Conservation (phyloP, 1,139 yeast species). For the Maudiozyma humilis region DNA sequence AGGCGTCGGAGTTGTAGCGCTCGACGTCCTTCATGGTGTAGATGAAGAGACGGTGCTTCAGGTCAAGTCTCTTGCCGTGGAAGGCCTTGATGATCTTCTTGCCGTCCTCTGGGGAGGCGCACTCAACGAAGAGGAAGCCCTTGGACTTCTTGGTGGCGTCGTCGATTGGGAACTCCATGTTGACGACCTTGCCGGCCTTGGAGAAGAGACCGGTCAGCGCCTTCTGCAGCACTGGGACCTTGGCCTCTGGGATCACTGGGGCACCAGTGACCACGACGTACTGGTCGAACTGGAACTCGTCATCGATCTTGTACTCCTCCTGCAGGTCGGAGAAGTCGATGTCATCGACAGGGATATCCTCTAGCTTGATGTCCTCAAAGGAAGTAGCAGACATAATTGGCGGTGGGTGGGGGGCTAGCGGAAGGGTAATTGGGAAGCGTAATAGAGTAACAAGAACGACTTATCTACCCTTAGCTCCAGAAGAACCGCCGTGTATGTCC, state of each 20-base stretch:
- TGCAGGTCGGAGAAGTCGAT: conserved; percentile 87
- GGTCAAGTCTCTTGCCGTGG: conserved; percentile 87
- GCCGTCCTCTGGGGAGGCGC: conserved; percentile 59
- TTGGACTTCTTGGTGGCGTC: conserved; percentile 67
- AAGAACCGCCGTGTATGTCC: too few species aligned
- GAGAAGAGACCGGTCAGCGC: conserved; percentile 76
- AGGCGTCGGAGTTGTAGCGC: conserved; percentile 59
- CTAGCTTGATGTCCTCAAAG: conserved; percentile 28
- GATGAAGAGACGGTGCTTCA: conserved; percentile 80
- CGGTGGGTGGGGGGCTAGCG: not conserved
- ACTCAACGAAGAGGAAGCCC: conserved; percentile 86
- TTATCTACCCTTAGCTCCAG: too few species aligned
- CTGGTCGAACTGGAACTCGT: conserved; percentile 59
- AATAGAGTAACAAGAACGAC: not conserved
- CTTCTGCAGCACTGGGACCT: conserved; percentile 74
- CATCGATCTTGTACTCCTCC: conserved; percentile 56
- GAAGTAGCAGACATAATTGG: conserved; percentile 13
- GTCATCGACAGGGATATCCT: conserved; percentile 49
- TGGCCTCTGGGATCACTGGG: conserved; percentile 87
- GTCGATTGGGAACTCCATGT: conserved; percentile 66
- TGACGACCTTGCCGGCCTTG: conserved; percentile 46
- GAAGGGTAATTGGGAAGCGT: not conserved
- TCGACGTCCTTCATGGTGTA: conserved; percentile 82
- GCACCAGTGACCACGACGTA: conserved; percentile 91
- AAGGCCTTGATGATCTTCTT: conserved; percentile 70